Conservation (phyloP, 2,329 filamentous ascomycete genomes). For the Ceratocystis papillata region DNA sequence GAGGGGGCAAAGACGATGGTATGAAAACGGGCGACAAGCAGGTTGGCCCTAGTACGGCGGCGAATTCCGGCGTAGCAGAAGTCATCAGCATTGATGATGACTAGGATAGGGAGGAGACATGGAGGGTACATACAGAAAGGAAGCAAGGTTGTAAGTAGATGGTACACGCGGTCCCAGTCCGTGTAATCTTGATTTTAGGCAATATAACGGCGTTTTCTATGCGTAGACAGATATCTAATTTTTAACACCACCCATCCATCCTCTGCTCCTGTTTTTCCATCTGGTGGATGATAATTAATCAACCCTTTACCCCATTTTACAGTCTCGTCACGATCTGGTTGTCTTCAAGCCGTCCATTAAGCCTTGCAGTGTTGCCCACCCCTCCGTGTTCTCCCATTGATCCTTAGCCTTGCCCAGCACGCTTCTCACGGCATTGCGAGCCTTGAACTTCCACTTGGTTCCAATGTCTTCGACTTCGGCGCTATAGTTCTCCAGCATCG, state of each 20-base stretch:
- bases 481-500: conserved; percentile 72
- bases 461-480: conserved; percentile 56
- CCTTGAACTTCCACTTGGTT: conserved; percentile 78
- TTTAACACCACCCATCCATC: too few relatives aligned
- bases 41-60: neutral
- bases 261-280: neutral
- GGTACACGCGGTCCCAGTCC: neutral
- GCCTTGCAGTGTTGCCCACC: conserved; percentile 52
- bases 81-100: neutral
- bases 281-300: neutral
- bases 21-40: neutral
- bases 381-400: conserved; percentile 65
- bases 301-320: neutral
- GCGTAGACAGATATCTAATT: too few relatives aligned
- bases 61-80: neutral
- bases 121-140: too few relatives aligned
- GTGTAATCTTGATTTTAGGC: neutral
- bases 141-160: neutral
- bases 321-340: neutral
- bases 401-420: conserved; percentile 74
- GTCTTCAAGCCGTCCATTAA: conserved; percentile 45
- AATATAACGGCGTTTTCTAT: neutral
- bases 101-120: neutral
- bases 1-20: neutral
- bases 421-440: conserved; percentile 68